A percentile compares a stretch with the other conserved stretches of the same genome.
Evolutionary conservation across 805 yeast genomes (phyloP).

Genomic region (Cyberlindnera maritima): DNA sequence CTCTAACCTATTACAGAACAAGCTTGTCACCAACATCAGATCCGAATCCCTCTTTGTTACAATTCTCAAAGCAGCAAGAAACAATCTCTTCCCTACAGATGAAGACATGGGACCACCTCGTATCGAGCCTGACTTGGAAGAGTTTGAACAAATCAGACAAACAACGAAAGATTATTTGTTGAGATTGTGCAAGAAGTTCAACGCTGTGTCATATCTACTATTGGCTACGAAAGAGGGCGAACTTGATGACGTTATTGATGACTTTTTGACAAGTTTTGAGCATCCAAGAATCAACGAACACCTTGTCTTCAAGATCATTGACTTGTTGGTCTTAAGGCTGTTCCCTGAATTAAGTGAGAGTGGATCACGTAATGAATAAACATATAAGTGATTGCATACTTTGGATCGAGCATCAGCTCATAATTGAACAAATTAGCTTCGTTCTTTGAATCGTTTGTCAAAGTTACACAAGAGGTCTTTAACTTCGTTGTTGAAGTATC

Average conservation of each 20-base stretch:
- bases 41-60: slow-evolving; percentile 20
- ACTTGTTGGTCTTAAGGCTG: slow-evolving; percentile 37
- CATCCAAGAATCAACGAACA: slow-evolving; percentile 42
- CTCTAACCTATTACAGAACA: slow-evolving; percentile 22
- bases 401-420: too few species aligned
- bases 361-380: slow-evolving; percentile 1
- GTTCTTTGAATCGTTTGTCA: slow-evolving; percentile 10
- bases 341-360: slow-evolving; percentile 35
- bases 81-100: slow-evolving; percentile 45
- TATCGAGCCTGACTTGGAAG: slow-evolving; percentile 38
- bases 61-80: slow-evolving; percentile 32
- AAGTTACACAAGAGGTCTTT: slow-evolving; percentile 22
- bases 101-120: slow-evolving; percentile 49
- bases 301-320: slow-evolving; percentile 40
- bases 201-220: slow-evolving; percentile 18
- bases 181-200: slow-evolving; percentile 20
- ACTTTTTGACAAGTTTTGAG: slow-evolving; percentile 34
- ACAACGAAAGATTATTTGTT: slow-evolving; percentile 29
- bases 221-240: slow-evolving; percentile 24
- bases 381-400: not conserved
- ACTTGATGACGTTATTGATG: slow-evolving; percentile 26
- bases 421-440: not conserved
- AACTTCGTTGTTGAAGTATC: slow-evolving; percentile 26
- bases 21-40: slow-evolving; percentile 15
- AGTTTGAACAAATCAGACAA: slow-evolving; percentile 32